phyloP scores from a whole-genome alignment of 345 rosid species.

The Hypericum androsaemum region DNA sequence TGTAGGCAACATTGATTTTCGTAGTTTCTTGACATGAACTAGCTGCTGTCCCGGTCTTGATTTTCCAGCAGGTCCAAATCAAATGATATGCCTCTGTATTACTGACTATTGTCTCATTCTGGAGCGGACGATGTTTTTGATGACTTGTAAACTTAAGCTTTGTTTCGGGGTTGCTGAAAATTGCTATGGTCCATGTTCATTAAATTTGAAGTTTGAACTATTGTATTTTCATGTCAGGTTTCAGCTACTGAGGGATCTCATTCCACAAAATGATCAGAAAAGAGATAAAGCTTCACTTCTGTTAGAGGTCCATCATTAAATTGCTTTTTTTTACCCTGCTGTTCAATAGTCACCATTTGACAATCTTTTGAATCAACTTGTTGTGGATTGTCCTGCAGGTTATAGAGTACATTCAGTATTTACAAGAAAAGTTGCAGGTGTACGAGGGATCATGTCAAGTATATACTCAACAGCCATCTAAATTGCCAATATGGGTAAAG shows the following conservation, averaged over 20 bases:
- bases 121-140: too few species aligned
- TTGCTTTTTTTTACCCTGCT: background rate
- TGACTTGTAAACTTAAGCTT: background rate
- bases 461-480: conserved; percentile 21
- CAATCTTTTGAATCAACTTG: background rate
- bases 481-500: conserved; percentile 21
- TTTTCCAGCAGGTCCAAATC: too few species aligned
- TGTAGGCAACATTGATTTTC: too few species aligned
- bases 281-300: conserved; percentile 28
- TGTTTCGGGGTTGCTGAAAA: background rate
- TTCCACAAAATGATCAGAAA: conserved; percentile 30
- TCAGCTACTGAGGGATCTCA: conserved; percentile 21
- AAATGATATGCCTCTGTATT: too few species aligned
- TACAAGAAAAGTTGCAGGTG: conserved; percentile 20
- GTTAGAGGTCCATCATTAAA: conserved; percentile 16
- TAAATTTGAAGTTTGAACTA: background rate
- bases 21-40: too few species aligned
- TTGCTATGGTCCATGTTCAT: background rate
- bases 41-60: too few species aligned
- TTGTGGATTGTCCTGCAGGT: conserved; percentile 15
- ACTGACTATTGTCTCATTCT: too few species aligned
- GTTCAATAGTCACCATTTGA: background rate
- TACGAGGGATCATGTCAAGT: conserved; percentile 18
- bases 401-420: conserved; percentile 27
- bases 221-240: conserved; percentile 14